Conservation (phyloP, 2,329 filamentous ascomycete species). For the Dothistroma septosporum region DNA sequence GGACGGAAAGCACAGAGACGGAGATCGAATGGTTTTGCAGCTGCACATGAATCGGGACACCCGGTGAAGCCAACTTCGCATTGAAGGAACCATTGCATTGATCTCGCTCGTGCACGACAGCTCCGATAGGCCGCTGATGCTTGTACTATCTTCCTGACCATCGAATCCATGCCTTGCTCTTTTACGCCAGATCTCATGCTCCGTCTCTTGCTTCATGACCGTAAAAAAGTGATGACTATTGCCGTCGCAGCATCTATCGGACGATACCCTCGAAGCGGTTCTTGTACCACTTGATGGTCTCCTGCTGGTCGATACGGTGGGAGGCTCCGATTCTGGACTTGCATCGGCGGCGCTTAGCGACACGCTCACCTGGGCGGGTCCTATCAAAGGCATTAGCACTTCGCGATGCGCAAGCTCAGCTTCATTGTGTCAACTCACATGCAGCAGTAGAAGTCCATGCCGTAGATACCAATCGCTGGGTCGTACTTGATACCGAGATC, state of each 20-base stretch:
- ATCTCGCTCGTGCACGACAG: slow-evolving; percentile 36
- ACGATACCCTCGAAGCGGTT: slow-evolving; percentile 97
- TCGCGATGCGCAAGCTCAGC: background rate
- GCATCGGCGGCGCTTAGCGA: slow-evolving; percentile 88
- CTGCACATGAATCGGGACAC: slow-evolving; percentile 26
- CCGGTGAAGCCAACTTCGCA: slow-evolving; percentile 6
- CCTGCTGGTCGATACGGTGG: slow-evolving; percentile 90
- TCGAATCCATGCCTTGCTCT: slow-evolving; percentile 25
- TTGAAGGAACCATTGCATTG: slow-evolving; percentile 35
- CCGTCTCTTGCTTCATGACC: slow-evolving; percentile 15
- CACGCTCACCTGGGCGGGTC: slow-evolving; percentile 96
- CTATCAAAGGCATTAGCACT: slow-evolving; percentile 37
- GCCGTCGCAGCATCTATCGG: slow-evolving; percentile 63
- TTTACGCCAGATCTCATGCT: slow-evolving; percentile 25
- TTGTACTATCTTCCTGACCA: slow-evolving; percentile 23
- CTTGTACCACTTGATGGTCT: slow-evolving; percentile 99
- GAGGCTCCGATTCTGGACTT: slow-evolving; percentile 79
- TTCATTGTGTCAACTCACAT: slow-evolving; percentile 54
- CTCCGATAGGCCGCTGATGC: slow-evolving; percentile 38
- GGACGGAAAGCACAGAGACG: slow-evolving; percentile 29
- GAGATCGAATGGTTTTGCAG: slow-evolving; percentile 36
- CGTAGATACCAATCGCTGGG: slow-evolving; percentile 96
- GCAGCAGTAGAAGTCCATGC: slow-evolving; percentile 99
- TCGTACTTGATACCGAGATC: slow-evolving; percentile 99
- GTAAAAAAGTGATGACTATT: slow-evolving; percentile 9